Evolutionary conservation across 1,284 basidiomycete species (phyloP), one percentile per base, ranked within the genome.

Genomic region (Fomitopsis schrenkii): DNA sequence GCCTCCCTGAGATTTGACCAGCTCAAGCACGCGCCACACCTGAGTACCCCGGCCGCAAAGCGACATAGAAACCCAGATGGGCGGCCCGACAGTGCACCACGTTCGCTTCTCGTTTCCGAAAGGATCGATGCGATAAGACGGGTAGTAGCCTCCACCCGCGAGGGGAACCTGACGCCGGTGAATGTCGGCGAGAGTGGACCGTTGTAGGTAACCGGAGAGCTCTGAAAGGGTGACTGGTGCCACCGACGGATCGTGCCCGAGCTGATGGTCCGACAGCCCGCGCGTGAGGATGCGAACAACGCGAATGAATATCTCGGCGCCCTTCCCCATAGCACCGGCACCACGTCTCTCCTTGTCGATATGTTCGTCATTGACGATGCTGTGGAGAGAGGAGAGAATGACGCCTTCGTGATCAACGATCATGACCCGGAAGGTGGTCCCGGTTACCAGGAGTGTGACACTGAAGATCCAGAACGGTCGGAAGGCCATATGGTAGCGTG

Each of bases 381-480:
- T 36, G 19, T 41, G 53, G 3, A 19, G 33, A 22, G 63, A 59
- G 3, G 67, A 70, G 45, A 69, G 15, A 12, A 38, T 26, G n/a
- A 64, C 64, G 9, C 67, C 66, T 14, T 38, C 59, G n/a, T 65
- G 63, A 46, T 69, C 67, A 40, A 66, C 66, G 15, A 66, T 64
- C 12, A 30, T 58, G 12, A 68, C 66, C 19, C 61, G 65, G 55
- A 69, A 72, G 9, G 57, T 26, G 41, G 42, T 50, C 1, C 70
- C 68, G 38, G 52, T 66, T n/a, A 72, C 63, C 8, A 70, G 57
- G 9, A 72, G 55, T 9, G 60, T 59, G 55, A 70, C 41, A 17
- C 66, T 66, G 55, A 67, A 72, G n/a, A 69, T 54, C 41, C 57
- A 60, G 63, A 72, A 72, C 1, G 70, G 70, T 8, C 65, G 53